Evolutionary conservation across 495 filamentous ascomycete genomes (phyloP).

Genomic region (Aspergillus sclerotiicarbonarius): DNA sequence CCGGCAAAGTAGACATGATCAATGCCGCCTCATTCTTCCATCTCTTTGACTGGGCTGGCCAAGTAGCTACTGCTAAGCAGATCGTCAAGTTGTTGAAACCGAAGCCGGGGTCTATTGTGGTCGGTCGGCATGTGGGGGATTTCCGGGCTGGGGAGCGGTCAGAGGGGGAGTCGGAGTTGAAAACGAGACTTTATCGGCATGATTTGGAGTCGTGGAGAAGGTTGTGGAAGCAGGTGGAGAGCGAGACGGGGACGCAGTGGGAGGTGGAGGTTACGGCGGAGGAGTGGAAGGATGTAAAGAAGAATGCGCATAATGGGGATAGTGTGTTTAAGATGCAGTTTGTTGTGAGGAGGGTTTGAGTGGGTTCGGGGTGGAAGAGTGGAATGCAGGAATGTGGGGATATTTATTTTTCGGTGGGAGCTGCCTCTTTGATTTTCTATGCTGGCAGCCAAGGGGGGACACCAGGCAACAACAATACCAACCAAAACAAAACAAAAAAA

Average conservation of each 20-base stretch:
- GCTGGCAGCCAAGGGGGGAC: too few species aligned
- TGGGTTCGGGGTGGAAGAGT: too few species aligned
- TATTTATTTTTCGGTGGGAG: too few species aligned
- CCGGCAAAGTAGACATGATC: slow-evolving; percentile 47
- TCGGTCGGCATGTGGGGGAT: slow-evolving; percentile 50
- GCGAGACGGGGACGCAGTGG: slow-evolving; percentile 45
- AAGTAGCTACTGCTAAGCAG: slow-evolving; percentile 45
- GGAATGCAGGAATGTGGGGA: too few species aligned
- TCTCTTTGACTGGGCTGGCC: slow-evolving; percentile 54
- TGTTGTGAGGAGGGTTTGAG: slow-evolving; percentile 1
- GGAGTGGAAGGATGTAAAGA: neutral
- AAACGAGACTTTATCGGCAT: slow-evolving; percentile 39
- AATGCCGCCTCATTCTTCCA: slow-evolving; percentile 58
- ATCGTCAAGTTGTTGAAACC: slow-evolving; percentile 46
- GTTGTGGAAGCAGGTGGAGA: slow-evolving; percentile 52
- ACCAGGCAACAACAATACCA: too few species aligned
- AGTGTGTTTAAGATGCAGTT: neutral
- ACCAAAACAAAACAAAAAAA: too few species aligned
- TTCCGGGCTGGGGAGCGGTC: slow-evolving; percentile 26
- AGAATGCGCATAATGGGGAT: neutral
- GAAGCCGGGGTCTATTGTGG: slow-evolving; percentile 40
- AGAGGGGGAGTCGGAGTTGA: neutral
- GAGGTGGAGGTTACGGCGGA: slow-evolving; percentile 28
- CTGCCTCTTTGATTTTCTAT: too few species aligned
- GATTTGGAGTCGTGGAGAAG: slow-evolving; percentile 41